Evolutionary conservation across 805 yeast genomes (phyloP), one percentile per base, ranked within the genome.

Genomic region (Ogataea henricii): DNA sequence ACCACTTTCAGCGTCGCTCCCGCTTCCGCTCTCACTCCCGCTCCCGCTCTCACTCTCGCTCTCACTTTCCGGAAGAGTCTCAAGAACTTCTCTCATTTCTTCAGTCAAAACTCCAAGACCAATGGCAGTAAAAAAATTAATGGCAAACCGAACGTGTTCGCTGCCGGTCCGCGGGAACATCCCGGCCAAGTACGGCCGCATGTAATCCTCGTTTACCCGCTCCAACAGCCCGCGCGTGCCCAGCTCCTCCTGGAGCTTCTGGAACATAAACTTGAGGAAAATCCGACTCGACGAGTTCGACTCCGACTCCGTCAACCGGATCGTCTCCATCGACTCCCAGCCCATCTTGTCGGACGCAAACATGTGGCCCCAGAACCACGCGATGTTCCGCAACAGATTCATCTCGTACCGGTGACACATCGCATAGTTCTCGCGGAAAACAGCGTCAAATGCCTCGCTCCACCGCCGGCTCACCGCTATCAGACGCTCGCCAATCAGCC

Each of bases 91-190:
- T 67, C 98, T 78, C 95, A 91, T 86, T 1, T 71, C 78, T 32
- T 89, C 96, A 0, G 98, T 91, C 48, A 92, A 63, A 2, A 77
- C 75, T 38, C 97, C 97, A 41, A 92, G 64, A 0, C 95, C 95
- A 52, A 92, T 89, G 1, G 97, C 97, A 0, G 97, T 92, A 66
- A 92, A 92, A 63, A 77, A 92, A 62, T 92, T 92, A 62, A 90
- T 89, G 1, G 95, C 77, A 63, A 91, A 92, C 49, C 92, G 72
- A 12, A 85, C 68, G 54, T 78, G 69, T 8, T 81, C 83, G 1
- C 60, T 51, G 5, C 74, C 71, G 46, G 73, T 74, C 1, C 66
- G 67, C 0, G 96, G 97, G 58, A 91, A 87, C 32, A 91, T 54
- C 0, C 89, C 89, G 1, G 50, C 55, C 26, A 85, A 49, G 40